These are phyloP conservation scores for Amphichorda felina DNA, from an alignment of 2,329 filamentous ascomycete genomes.

Conservation along the genomic window DNA sequence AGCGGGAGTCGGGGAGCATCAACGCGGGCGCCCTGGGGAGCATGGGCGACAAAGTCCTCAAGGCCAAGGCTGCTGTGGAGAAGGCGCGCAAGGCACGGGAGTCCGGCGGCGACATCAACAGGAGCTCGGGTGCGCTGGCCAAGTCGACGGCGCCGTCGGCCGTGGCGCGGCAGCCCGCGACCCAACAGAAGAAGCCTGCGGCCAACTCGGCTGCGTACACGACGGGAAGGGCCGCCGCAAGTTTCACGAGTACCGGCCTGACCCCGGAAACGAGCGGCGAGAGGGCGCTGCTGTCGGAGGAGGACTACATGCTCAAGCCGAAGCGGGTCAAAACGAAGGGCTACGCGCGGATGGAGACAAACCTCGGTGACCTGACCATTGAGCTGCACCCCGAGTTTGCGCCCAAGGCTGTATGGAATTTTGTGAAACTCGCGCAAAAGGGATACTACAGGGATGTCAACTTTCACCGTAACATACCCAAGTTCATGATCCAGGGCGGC, in stretches of 20 bases:
- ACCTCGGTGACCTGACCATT: conserved; percentile 71
- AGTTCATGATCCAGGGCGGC: conserved; percentile 97
- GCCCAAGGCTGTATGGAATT: conserved; percentile 94
- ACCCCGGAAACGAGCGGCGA: conserved; percentile 86
- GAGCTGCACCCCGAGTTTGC: conserved; percentile 87
- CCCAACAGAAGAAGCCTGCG: conserved; percentile 48
- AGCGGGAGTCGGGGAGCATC: conserved; percentile 54
- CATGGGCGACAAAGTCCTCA: conserved; percentile 69
- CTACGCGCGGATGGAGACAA: conserved; percentile 83
- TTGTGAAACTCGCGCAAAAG: conserved; percentile 73
- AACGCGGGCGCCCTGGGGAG: conserved; percentile 74
- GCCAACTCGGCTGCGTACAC: conserved; percentile 87
- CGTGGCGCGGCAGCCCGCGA: conserved; percentile 21
- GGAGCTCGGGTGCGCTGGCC: conserved; percentile 29
- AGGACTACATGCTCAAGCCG: conserved; percentile 93
- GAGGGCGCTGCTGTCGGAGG: conserved; percentile 75
- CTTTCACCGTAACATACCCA: conserved; percentile 90
- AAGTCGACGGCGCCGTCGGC: conserved; percentile 15
- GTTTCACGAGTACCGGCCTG: conserved; percentile 88
- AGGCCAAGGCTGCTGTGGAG: conserved; percentile 88
- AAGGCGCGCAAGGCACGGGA: conserved; percentile 68
- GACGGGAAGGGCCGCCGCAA: conserved; percentile 81
- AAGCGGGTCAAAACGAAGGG: conserved; percentile 81
- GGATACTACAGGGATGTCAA: conserved; percentile 77
- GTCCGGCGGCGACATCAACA: conserved; percentile 46